Evolutionary conservation across 2,329 filamentous ascomycete species (phyloP), one percentile per base, ranked within the genome.

Genomic region (Epichloe sibirici): DNA sequence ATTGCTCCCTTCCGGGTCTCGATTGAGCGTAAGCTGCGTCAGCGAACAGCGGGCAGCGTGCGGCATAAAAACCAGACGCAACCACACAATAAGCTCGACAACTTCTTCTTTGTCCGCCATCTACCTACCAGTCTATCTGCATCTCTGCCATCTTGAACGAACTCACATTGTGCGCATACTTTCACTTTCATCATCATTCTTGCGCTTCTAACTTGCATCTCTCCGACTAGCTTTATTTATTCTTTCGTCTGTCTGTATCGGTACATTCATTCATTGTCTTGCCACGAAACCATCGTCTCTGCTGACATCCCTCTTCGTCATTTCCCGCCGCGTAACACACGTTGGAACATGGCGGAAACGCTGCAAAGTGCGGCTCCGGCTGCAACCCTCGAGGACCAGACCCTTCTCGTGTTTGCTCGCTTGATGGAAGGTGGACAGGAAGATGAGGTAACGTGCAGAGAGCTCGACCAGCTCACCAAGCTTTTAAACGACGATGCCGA

Each of bases 401-500:
- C 86, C 52, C 79, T 85, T 62, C 79, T 95, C 53, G 83, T 91
- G 59, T 81, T 96, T 58, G 90, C 90, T 25, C 86, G 87, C 62
- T 74, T 96, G 60, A 94, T 96, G 83, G 88, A 94, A 65, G 89
- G 88, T 45, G 90, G 89, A 51, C 82, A 90, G 61, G 88, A 95
- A 60, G 88, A 88, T 63, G 80, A 82, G 53, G 83, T 87, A 58
- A 85, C 80, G 12, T 83, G 78, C 60, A 69, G 69, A 55, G 76
- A 81, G 55, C 70, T 85, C 45, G 76, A 79, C 58, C 67, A 69
- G 52, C 74, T 85, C 51, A 82, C 81, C 45, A 79, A 76, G 65
- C 70, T 85, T 40, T 71, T 85, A 52, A 75, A 72, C 60, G 72
- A 80, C 39, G 80, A 84, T 56, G 67, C 71, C 51, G 68, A 72